Percentiles rank a stretch among this genome's conserved stretches.
phyloP scores from a whole-genome alignment of 228 moss, liverwort and hornwort genomes.

The Sphagnum magellanicum region DNA sequence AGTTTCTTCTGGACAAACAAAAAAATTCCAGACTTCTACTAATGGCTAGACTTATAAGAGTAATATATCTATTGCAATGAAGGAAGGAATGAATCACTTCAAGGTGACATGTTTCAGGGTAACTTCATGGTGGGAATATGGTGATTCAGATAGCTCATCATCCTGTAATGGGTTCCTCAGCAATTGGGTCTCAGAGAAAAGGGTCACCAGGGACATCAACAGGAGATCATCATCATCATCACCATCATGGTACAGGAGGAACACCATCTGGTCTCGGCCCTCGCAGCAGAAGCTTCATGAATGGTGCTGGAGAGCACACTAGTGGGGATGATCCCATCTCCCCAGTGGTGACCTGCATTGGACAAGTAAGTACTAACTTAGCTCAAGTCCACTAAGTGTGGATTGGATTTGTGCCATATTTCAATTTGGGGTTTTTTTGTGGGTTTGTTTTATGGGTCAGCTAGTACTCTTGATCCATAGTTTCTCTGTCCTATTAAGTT shows the following conservation, averaged over 20 bases:
- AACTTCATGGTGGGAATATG: not conserved
- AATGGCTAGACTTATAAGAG: no score
- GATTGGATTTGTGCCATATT: not conserved
- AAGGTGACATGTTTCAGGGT: not conserved
- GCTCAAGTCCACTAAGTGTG: not conserved
- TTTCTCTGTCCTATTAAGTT: no score
- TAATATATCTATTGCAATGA: no score
- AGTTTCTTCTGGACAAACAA: no score
- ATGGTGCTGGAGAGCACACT: conserved; percentile 24
- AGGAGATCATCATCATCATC: conserved; percentile 15
- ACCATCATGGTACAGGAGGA: no score
- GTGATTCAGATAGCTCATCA: conserved; percentile 45
- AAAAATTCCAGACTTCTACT: no score
- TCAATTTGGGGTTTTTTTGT: not conserved
- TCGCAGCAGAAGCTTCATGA: conserved; percentile 24
- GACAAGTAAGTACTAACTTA: conserved; percentile 22
- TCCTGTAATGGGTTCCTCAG: conserved; percentile 1
- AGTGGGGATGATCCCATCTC: conserved; percentile 41
- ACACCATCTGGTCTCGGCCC: conserved; percentile 22
- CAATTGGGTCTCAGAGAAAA: conserved; percentile 27
- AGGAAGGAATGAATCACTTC: no score
- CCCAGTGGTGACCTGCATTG: conserved; percentile 50
- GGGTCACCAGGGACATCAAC: conserved; percentile 32
- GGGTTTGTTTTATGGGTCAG: not conserved
- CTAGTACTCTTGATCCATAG: not conserved